These are phyloP conservation scores for Septoria linicola DNA, from an alignment of 2,329 filamentous ascomycete genomes.

Conservation along the genomic window DNA sequence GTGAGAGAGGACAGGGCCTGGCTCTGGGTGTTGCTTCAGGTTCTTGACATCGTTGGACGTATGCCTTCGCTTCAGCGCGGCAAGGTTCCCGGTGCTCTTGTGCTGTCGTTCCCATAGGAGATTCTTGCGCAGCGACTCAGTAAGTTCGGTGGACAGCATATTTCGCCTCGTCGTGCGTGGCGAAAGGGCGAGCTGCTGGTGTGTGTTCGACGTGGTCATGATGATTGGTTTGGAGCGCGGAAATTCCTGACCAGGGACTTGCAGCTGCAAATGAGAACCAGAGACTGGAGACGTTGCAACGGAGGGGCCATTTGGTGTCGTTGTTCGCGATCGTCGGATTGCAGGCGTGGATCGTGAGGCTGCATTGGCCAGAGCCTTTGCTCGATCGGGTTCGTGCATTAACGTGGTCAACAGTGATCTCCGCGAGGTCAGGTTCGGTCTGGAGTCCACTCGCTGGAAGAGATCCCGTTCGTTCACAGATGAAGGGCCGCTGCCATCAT, in stretches of 20 bases:
- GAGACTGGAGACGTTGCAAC: conserved; percentile 56
- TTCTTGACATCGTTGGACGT: conserved; percentile 90
- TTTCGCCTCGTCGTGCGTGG: conserved; percentile 89
- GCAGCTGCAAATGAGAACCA: conserved; percentile 38
- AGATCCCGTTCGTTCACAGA: conserved; percentile 70
- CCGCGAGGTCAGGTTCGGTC: conserved; percentile 77
- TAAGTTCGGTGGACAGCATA: conserved; percentile 93
- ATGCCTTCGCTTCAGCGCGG: conserved; percentile 83
- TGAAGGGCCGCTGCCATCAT: conserved; percentile 73
- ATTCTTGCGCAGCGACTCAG: conserved; percentile 85
- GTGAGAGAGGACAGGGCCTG: conserved; percentile 50
- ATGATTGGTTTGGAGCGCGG: conserved; percentile 78
- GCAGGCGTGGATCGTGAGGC: conserved; percentile 58
- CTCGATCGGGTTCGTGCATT: conserved; percentile 76
- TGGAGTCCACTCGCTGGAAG: conserved; percentile 90
- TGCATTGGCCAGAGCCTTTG: conserved; percentile 65
- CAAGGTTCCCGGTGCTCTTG: conserved; percentile 84
- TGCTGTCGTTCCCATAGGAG: conserved; percentile 95
- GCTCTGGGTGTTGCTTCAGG: conserved; percentile 75
- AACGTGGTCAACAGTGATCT: conserved; percentile 87
- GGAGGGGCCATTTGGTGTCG: conserved; percentile 66
- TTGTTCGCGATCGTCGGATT: conserved; percentile 61
- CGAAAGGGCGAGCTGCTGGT: conserved; percentile 69
- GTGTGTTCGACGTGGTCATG: conserved; percentile 65
- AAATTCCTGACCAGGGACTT: conserved; percentile 33